Conservation (phyloP, 495 filamentous ascomycete species). For the Daldinia loculata region DNA sequence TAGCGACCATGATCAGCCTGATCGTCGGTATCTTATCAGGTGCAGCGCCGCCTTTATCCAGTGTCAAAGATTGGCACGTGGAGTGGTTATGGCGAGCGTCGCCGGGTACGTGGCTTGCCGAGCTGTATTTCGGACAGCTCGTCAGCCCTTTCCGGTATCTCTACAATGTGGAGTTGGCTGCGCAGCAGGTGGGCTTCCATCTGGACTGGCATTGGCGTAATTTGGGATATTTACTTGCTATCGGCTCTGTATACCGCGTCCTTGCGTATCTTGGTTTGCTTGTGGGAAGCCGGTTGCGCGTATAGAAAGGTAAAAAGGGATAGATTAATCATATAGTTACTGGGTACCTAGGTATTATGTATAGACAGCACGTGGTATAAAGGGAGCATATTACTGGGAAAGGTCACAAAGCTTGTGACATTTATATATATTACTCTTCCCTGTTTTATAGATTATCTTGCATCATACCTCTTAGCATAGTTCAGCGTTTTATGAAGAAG, state of each 20-base stretch:
- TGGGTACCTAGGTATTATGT: neutral
- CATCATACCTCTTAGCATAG: neutral
- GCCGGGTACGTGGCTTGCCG: slow-evolving; percentile 66
- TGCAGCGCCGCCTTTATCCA: slow-evolving; percentile 57
- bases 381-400: neutral
- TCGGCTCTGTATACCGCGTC: slow-evolving; percentile 53
- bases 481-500: neutral
- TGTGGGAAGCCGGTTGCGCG: slow-evolving; percentile 34
- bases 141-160: slow-evolving; percentile 57
- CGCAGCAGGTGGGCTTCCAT: slow-evolving; percentile 48
- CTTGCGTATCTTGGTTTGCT: slow-evolving; percentile 55
- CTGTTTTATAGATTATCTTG: neutral
- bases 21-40: slow-evolving; percentile 61
- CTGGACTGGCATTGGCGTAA: slow-evolving; percentile 53
- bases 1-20: slow-evolving; percentile 58
- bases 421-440: neutral
- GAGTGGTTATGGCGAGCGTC: slow-evolving; percentile 63
- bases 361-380: neutral
- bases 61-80: slow-evolving; percentile 61
- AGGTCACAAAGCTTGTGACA: neutral
- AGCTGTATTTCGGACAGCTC: slow-evolving; percentile 62
- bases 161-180: slow-evolving; percentile 54
- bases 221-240: slow-evolving; percentile 47
- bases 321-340: neutral
- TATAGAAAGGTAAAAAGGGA: slow-evolving; percentile 14